Conservation (phyloP, 139 green algal genomes). For the Chlorella sp. region DNA sequence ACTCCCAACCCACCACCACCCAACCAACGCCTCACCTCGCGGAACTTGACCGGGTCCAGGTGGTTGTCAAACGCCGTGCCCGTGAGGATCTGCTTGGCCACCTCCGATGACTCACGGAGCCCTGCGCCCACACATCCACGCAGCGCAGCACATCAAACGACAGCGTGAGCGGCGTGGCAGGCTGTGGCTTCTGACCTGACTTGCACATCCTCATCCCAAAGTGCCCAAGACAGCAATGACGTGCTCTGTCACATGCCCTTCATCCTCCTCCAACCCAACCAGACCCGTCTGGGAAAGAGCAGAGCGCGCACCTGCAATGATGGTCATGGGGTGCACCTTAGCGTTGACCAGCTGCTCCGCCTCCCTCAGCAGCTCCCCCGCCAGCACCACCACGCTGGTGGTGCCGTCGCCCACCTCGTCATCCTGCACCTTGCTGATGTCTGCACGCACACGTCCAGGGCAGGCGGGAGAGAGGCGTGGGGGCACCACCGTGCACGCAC, state of each 20-base stretch:
- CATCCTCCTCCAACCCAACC: no score
- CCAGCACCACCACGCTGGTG: slow-evolving; percentile 95
- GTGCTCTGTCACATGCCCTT: no score
- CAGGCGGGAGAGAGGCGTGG: neutral
- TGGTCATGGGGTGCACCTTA: slow-evolving; percentile 98
- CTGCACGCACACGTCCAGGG: slow-evolving; percentile 45
- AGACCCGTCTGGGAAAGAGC: neutral
- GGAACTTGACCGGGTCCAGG: slow-evolving; percentile 18
- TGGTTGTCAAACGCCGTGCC: slow-evolving; percentile 41
- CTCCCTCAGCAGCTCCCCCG: slow-evolving; percentile 93
- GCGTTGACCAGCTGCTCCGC: slow-evolving; percentile 90
- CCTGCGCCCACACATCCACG: slow-evolving; percentile 37
- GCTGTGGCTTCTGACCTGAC: no score
- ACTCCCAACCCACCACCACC: neutral
- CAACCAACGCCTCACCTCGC: neutral
- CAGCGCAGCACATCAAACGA: neutral
- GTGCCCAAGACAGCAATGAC: no score
- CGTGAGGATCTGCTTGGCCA: slow-evolving; percentile 45
- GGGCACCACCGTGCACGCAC: no score
- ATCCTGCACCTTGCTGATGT: slow-evolving; percentile 95
- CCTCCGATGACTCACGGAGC: slow-evolving; percentile 74
- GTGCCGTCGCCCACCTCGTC: slow-evolving; percentile 98
- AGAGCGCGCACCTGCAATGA: slow-evolving; percentile 74
- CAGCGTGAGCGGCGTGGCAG: no score
- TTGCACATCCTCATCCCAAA: no score